Evolutionary conservation across 2,329 filamentous ascomycete species (phyloP).

Genomic region (Colletotrichum noveboracense): DNA sequence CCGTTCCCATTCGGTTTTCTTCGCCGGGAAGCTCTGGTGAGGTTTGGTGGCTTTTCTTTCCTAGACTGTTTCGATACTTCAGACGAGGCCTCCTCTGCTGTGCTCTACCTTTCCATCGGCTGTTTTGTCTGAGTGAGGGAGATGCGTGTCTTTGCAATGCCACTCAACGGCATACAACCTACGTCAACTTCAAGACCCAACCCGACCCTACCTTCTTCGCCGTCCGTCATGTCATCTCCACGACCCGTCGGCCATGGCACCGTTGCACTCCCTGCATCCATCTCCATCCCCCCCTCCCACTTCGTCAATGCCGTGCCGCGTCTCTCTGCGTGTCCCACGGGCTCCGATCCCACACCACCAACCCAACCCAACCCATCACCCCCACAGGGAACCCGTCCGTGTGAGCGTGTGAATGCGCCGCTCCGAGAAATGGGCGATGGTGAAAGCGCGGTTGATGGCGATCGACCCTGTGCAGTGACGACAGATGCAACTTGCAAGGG

Average conservation of each 20-base stretch:
- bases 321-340: not conserved
- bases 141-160: not conserved
- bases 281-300: not conserved
- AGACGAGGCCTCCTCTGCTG: not conserved
- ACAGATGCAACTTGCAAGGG: not conserved
- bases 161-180: not conserved
- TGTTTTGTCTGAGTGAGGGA: not conserved
- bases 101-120: not conserved
- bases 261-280: slow-evolving; percentile 1
- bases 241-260: slow-evolving; percentile 5
- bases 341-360: slow-evolving; percentile 4
- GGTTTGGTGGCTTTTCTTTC: not conserved
- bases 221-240: not conserved
- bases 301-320: slow-evolving; percentile 7
- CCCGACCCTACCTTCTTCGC: not conserved
- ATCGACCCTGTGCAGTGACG: slow-evolving; percentile 21
- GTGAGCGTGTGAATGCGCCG: not conserved
- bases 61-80: not conserved
- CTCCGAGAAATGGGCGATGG: slow-evolving; percentile 6
- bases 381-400: not conserved
- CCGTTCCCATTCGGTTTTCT: not conserved
- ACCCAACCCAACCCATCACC: not conserved
- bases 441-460: not conserved
- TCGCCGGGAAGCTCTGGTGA: not conserved
- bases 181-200: not conserved